Evolutionary conservation across 192 early-diverging fungal genomes (phyloP).

Genomic region (Thamnidium elegans): DNA sequence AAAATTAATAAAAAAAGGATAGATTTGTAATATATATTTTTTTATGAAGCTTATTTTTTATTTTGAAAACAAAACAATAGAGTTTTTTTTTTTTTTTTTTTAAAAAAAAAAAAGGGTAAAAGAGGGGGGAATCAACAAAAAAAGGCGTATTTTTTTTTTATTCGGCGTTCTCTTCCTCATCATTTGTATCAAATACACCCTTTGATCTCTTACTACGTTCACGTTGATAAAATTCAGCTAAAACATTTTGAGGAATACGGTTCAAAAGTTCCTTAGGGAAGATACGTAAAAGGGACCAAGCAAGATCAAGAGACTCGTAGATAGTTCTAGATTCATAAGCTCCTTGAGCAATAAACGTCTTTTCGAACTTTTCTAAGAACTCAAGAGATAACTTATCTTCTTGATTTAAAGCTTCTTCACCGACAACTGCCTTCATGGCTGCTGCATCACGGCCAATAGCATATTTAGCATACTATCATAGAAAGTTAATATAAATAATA

Average conservation of each 20-base stretch:
- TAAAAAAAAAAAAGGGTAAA: not conserved
- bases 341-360: slow-evolving; percentile 95
- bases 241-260: slow-evolving; percentile 94
- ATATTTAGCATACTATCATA: slow-evolving; percentile 89
- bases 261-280: slow-evolving; percentile 99
- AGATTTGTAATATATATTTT: not conserved
- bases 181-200: slow-evolving; percentile 40
- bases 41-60: too few relatives aligned
- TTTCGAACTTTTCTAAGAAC: slow-evolving; percentile 99
- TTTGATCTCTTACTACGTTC: slow-evolving; percentile 59
- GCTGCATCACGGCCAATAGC: slow-evolving; percentile 98
- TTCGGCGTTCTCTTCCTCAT: slow-evolving; percentile 13
- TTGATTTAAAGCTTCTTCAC: slow-evolving; percentile 97
- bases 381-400: slow-evolving; percentile 98
- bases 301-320: slow-evolving; percentile 93
- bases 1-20: not conserved
- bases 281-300: slow-evolving; percentile 98
- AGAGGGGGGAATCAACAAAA: not conserved
- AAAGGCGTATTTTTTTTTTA: not conserved
- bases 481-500: not conserved
- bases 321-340: slow-evolving; percentile 95
- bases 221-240: slow-evolving; percentile 93
- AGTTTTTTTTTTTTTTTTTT: not conserved
- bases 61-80: not conserved
- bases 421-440: slow-evolving; percentile 99